These are phyloP conservation scores for Phytophthora colocasiae DNA, from an alignment of 352 stramenopile species.

Conservation along the genomic window DNA sequence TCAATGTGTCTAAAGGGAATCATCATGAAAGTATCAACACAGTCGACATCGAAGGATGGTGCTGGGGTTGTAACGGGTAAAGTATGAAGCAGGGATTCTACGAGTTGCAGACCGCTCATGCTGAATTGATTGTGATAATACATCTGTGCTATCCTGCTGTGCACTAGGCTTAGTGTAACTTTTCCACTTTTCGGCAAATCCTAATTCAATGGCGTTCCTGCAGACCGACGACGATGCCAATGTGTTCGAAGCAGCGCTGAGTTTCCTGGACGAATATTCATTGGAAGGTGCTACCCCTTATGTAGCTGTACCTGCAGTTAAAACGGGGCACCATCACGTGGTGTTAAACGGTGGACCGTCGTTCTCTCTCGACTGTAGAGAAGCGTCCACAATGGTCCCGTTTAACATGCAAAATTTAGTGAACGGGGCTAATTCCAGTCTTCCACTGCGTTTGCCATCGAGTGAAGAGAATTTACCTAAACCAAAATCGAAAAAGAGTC, in stretches of 20 bases:
- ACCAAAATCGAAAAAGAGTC: slow-evolving; percentile 25
- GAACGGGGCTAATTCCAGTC: neutral
- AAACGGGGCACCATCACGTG: slow-evolving; percentile 1
- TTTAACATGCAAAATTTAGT: slow-evolving; percentile 13
- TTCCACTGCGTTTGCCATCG: slow-evolving; percentile 11
- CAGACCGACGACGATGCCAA: slow-evolving; percentile 23
- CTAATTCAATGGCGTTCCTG: slow-evolving; percentile 27
- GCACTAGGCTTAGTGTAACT: too few relatives aligned
- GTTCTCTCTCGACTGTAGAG: slow-evolving; percentile 20
- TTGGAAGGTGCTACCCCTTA: neutral
- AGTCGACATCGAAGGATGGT: slow-evolving; percentile 6
- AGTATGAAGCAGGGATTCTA: too few relatives aligned
- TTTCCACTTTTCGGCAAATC: neutral
- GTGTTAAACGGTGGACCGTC: slow-evolving; percentile 19
- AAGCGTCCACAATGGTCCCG: slow-evolving; percentile 26
- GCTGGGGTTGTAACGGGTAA: neutral
- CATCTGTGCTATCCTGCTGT: too few relatives aligned
- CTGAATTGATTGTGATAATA: too few relatives aligned
- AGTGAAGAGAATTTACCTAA: neutral
- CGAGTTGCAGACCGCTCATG: too few relatives aligned
- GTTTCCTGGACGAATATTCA: slow-evolving; percentile 32
- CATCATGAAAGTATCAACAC: neutral
- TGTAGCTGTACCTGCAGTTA: neutral
- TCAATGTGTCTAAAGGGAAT: slow-evolving; percentile 1
- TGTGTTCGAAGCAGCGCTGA: slow-evolving; percentile 32